Evolutionary conservation across 2,329 filamentous ascomycete species (phyloP).

Genomic region (Botryotinia globosa): DNA sequence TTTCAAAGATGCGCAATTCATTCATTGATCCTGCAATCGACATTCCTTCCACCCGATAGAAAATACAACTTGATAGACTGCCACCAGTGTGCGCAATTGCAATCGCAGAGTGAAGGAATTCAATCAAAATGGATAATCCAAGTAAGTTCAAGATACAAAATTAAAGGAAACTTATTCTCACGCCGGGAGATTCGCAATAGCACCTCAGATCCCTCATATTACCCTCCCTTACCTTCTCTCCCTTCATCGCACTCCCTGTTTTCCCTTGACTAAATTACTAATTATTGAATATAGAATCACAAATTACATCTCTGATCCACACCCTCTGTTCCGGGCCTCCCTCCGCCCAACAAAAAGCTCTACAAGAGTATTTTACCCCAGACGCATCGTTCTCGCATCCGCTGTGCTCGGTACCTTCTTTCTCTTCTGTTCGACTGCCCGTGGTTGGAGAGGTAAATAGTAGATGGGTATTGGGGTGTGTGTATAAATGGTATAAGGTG

Average conservation of each 20-base stretch:
- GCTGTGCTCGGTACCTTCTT: slow-evolving; percentile 66
- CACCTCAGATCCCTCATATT: not conserved
- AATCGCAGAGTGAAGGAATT: not conserved
- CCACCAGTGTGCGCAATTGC: not conserved
- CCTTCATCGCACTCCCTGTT: not conserved
- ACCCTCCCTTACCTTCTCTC: not conserved
- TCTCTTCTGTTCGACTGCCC: slow-evolving; percentile 45
- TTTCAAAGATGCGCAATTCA: not conserved
- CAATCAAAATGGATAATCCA: slow-evolving; percentile 44
- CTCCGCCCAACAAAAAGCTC: slow-evolving; percentile 59
- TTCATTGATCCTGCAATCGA: not conserved
- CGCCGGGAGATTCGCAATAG: not conserved
- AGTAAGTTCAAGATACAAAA: slow-evolving; percentile 36
- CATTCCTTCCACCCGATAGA: not conserved
- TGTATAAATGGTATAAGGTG: slow-evolving; percentile 84
- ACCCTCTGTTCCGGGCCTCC: slow-evolving; percentile 66
- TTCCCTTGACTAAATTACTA: not conserved
- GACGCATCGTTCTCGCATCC: slow-evolving; percentile 75
- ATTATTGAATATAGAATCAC: slow-evolving; percentile 42
- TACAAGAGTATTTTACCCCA: slow-evolving; percentile 71
- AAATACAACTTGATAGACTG: not conserved
- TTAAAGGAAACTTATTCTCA: not conserved
- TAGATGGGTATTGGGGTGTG: slow-evolving; percentile 61
- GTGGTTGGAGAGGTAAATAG: slow-evolving; percentile 53
- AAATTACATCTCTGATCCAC: slow-evolving; percentile 66